Conservation (phyloP, 805 yeast genomes). For the Metahyphopichia silvanorum region DNA sequence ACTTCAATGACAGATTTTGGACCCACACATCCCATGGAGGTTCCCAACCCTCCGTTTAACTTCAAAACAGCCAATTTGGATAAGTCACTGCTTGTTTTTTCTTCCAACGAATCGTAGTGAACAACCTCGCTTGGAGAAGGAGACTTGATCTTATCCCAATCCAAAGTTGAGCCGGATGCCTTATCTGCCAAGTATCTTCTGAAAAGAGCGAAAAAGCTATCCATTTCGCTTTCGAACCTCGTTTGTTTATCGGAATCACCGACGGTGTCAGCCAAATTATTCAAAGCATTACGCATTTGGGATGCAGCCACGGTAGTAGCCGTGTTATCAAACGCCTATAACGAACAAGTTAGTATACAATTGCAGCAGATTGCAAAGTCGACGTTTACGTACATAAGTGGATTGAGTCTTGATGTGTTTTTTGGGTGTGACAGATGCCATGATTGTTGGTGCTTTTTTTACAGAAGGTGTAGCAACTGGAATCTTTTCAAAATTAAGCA, state of each 20-base stretch:
- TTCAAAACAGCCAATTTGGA: slow-evolving; percentile 90
- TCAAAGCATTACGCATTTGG: slow-evolving; percentile 95
- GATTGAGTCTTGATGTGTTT: slow-evolving; percentile 72
- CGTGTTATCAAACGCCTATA: slow-evolving; percentile 86
- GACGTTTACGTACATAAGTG: slow-evolving; percentile 53
- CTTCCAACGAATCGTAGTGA: slow-evolving; percentile 54
- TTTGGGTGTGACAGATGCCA: slow-evolving; percentile 27
- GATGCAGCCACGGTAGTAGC: slow-evolving; percentile 95
- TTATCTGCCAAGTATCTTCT: slow-evolving; percentile 89
- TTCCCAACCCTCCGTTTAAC: slow-evolving; percentile 97
- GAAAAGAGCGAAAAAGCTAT: slow-evolving; percentile 87
- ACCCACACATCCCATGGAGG: slow-evolving; percentile 99
- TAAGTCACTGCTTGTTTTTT: slow-evolving; percentile 38
- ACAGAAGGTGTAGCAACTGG: too few species aligned
- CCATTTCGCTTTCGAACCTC: slow-evolving; percentile 88
- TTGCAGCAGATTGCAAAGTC: not conserved
- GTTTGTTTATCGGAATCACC: slow-evolving; percentile 44
- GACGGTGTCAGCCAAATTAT: slow-evolving; percentile 83
- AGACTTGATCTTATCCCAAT: slow-evolving; percentile 95
- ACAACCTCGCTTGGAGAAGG: slow-evolving; percentile 90
- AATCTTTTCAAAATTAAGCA: too few species aligned
- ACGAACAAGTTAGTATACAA: not conserved
- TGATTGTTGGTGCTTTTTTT: slow-evolving; percentile 1
- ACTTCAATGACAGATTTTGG: slow-evolving; percentile 98
- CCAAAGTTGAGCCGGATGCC: slow-evolving; percentile 78